Evolutionary conservation across 305 asterid genomes (phyloP).

Genomic region (Salvia sclarea): DNA sequence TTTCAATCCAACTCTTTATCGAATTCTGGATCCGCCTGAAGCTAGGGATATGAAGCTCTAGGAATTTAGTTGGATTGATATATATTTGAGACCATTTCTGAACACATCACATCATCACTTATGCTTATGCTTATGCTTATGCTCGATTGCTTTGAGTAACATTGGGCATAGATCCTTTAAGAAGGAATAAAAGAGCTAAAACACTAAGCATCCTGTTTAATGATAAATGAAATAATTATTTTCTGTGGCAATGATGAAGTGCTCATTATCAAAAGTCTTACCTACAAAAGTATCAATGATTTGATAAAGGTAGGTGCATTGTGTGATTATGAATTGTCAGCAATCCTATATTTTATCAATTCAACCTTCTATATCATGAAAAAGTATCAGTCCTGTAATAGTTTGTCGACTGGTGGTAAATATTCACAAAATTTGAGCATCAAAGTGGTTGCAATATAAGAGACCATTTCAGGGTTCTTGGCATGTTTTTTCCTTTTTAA

Average conservation of each 20-base stretch:
- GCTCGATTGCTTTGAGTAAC: not conserved
- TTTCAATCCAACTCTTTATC: no score
- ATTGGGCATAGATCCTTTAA: conserved; percentile 16
- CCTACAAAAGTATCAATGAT: conserved; percentile 81
- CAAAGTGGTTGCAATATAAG: no score
- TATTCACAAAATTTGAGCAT: no score
- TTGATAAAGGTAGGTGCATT: conserved; percentile 72
- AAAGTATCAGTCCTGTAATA: no score
- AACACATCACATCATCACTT: conserved; percentile 25
- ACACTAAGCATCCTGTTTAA: conserved; percentile 13
- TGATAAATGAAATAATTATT: conserved; percentile 8
- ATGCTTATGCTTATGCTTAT: conserved; percentile 22
- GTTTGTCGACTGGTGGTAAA: no score
- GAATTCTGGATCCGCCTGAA: no score
- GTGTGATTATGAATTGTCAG: conserved; percentile 25
- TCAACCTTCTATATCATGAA: no score
- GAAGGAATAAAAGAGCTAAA: not conserved
- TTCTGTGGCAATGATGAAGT: conserved; percentile 76
- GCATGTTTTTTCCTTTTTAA: no score
- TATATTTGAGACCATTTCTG: conserved; percentile 14
- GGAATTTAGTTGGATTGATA: conserved; percentile 26
- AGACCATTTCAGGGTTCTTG: no score
- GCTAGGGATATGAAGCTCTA: conserved; percentile 7
- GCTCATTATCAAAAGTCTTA: conserved; percentile 88
- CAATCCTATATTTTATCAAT: no score